Percentiles rank a stretch among this genome's conserved stretches.
These are phyloP conservation scores for Auricularia auricula-judae DNA, from an alignment of 768 basidiomycete genomes.

Conservation along the genomic window DNA sequence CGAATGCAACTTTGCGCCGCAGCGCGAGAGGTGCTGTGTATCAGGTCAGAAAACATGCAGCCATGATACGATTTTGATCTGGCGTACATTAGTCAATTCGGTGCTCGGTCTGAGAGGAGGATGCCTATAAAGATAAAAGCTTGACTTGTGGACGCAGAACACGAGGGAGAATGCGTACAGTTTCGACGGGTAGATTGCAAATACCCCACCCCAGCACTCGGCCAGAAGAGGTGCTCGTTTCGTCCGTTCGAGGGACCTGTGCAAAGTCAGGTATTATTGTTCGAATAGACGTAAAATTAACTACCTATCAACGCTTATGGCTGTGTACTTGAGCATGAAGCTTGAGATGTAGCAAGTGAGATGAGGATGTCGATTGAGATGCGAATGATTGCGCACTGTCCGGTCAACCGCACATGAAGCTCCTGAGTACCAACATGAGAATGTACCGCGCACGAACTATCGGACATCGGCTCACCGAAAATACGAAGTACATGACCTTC, in stretches of 20 bases:
- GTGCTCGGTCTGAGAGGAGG: background rate
- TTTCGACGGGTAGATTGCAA: background rate
- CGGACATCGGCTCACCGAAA: background rate
- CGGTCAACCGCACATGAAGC: background rate
- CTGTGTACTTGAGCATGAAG: background rate
- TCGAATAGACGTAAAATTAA: background rate
- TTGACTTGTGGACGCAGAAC: background rate
- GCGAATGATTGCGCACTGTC: background rate
- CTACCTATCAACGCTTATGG: background rate
- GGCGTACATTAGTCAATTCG: background rate
- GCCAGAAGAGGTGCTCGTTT: background rate
- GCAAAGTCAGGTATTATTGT: too few species aligned
- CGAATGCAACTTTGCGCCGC: background rate
- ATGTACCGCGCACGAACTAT: too few species aligned
- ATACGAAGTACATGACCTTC: background rate
- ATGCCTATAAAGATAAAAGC: background rate
- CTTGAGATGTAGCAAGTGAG: background rate
- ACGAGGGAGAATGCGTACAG: background rate
- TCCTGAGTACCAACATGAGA: background rate
- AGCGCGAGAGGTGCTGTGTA: background rate
- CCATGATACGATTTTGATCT: background rate
- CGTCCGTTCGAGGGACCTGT: too few species aligned
- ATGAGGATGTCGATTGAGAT: background rate
- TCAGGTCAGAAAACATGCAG: background rate
- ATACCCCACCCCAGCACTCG: background rate